Base-by-base conservation (phyloP, 352 stramenopile genomes). In the Globisporangium canariense region DNA sequence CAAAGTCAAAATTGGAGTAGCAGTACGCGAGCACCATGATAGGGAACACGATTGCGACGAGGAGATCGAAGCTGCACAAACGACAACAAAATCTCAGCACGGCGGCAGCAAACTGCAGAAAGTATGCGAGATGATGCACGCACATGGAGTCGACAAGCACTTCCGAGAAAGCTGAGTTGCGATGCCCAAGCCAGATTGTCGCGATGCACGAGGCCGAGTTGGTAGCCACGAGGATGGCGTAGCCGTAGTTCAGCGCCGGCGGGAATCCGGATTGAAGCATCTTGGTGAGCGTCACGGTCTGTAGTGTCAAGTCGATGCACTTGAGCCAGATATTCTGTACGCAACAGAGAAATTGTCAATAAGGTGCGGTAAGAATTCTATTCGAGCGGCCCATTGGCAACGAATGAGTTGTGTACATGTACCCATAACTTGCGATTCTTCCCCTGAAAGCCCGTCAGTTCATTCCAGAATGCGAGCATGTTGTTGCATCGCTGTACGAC, bases 1-100 rank as follows among this genome's bases (percentile, higher is more conserved):
- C 63, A 45, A 81, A 77, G 14, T 61, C 64, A 20, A 85, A 82
- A 2, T 60, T 73, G 1, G 22, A 61, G 28, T 80, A 58, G 14
- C 69, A 77, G 46, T 79, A 79, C 8, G 66, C 7, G 11, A 78
- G 45, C 2, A 75, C 49, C 9, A 73, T 13, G 20, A 81, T 68
- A 0, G 72, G 76, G 16, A 65, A 74, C 0, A 58, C 65, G 25
- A 81, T 53, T 3, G 64, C 67, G 6, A 81, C 60, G 7, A 76
- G 34, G 0, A 72, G 38, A 32, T 82, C 70, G 34, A 82, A 72
- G 5, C 71, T 43, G 9, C 10, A 14, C 9, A 10, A 14, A 43
- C 13, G 4, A 43, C 38, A 43, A 43, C 38, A 43, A 43, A 14
- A 38, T 9, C 32, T 10, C 5, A 38, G 32, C 32, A 38, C 10